Conservation (phyloP, 1,139 yeast species). For the Taphrina sp. region DNA sequence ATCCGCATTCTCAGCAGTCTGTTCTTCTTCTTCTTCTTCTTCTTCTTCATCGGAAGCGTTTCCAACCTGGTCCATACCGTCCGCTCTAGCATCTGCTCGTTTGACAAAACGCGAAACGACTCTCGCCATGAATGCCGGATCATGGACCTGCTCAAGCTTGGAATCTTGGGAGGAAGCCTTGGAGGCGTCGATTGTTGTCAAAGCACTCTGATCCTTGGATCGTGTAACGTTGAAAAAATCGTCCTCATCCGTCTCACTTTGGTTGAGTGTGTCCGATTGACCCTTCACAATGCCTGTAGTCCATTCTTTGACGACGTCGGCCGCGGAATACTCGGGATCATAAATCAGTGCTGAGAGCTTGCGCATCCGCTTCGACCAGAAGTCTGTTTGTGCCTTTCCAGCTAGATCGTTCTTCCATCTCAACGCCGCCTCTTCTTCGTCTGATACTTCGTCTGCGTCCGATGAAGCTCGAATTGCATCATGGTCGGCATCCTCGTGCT, state of each 20-base stretch:
- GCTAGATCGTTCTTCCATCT: conserved; percentile 48
- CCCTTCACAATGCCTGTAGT: conserved; percentile 40
- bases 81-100: conserved; percentile 39
- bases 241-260: conserved; percentile 62
- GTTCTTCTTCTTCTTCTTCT: conserved; percentile 46
- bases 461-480: not conserved
- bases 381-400: conserved; percentile 42
- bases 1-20: conserved; percentile 48
- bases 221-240: conserved; percentile 63
- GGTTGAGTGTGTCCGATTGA: conserved; percentile 51
- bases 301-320: conserved; percentile 47
- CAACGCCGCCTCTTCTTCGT: conserved; percentile 46
- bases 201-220: conserved; percentile 40
- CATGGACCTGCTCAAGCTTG: conserved; percentile 27
- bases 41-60: conserved; percentile 44
- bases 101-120: conserved; percentile 38
- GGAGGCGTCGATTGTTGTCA: conserved; percentile 42
- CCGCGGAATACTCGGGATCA: conserved; percentile 49
- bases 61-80: conserved; percentile 32
- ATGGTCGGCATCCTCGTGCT: not conserved
- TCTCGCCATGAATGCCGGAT: conserved; percentile 26
- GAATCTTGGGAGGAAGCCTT: conserved; percentile 31
- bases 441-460: conserved; percentile 40
- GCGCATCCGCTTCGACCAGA: conserved; percentile 54
- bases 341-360: conserved; percentile 79